These are phyloP conservation scores for Terana coerulea DNA, from an alignment of 768 basidiomycete species.

Conservation along the genomic window DNA sequence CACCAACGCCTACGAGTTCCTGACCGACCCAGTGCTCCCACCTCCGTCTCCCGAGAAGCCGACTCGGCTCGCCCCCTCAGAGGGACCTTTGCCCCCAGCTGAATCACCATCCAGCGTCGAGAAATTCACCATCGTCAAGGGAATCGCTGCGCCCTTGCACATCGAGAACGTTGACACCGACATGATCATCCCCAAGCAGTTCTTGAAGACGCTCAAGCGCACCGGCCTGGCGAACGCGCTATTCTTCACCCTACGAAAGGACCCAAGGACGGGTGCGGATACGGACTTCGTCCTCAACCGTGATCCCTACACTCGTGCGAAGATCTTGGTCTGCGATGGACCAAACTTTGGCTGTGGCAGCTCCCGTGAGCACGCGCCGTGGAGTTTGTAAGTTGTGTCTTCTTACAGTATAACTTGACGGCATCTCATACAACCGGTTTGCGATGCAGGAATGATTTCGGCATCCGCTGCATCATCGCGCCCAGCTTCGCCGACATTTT, in stretches of 20 bases:
- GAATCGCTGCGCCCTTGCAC: conserved; percentile 50
- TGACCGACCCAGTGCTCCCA: conserved; percentile 55
- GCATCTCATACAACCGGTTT: neutral
- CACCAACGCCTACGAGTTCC: conserved; percentile 68
- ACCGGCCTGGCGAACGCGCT: conserved; percentile 58
- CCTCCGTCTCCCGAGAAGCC: conserved; percentile 32
- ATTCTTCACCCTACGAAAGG: conserved; percentile 51
- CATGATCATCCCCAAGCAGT: conserved; percentile 65
- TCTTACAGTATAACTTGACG: neutral
- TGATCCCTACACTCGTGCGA: conserved; percentile 47
- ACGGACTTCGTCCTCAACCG: conserved; percentile 64
- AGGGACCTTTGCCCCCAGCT: conserved; percentile 21
- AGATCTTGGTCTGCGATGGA: conserved; percentile 56
- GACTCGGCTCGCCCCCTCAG: conserved; percentile 4
- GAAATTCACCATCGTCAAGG: conserved; percentile 46
- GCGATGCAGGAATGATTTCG: conserved; percentile 47
- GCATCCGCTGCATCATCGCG: conserved; percentile 59
- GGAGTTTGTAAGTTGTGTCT: conserved; percentile 38
- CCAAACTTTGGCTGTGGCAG: conserved; percentile 63
- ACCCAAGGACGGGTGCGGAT: conserved; percentile 44
- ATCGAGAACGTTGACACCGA: conserved; percentile 62
- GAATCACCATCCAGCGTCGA: conserved; percentile 29
- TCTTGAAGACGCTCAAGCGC: conserved; percentile 63
- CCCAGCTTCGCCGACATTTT: conserved; percentile 64
- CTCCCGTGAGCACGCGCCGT: conserved; percentile 62